Evolutionary conservation across 768 basidiomycete genomes (phyloP), one percentile per base, ranked within the genome.

Genomic region (Tricholoma sp.): DNA sequence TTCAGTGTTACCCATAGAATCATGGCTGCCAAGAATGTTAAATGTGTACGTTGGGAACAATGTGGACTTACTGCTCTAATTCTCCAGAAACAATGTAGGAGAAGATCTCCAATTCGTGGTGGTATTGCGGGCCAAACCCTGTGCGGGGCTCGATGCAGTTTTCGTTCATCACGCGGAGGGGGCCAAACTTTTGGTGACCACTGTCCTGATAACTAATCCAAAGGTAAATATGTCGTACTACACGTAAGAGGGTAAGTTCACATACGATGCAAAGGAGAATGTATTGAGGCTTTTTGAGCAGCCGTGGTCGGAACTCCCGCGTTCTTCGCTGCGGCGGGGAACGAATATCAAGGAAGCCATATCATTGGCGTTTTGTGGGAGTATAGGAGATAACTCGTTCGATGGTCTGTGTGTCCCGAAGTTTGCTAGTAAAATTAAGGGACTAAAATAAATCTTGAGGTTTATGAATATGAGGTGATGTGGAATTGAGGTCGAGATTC

Each of bases 221-320:
- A 4, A 28, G 41, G 24, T 24, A 24, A 24, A 24, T 24, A 45
- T 24, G 44, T 28, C 0, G 44, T 12, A 6, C 6, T 5, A 13
- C 7, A 45, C 11, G 37, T 28, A 20, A 6, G 41, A 32, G 24
- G 36, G 37, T 18, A 31, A 54, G 6, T 65, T 24, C 24, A 75
- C 82, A 37, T 66, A 87, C 85, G 71, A 69, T 0, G 87, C 82
- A 61, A 90, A 90, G 1, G 87, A 81, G 67, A 94, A 94, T 0
- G 91, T 89, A 62, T 93, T 86, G 76, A 90, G 89, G 0, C 88
- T 85, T 76, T 92, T 93, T 51, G 94, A 74, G 91, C 91, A 94
- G 24, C 81, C 88, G 61, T 91, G 89, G 65, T 93, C 82, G 6
- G 86, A 87, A 45, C 86, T 72, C 1, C 88, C 90, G 17, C 89